Conservation (phyloP, 257 asterid genomes). For the Paulownia fortunei region DNA sequence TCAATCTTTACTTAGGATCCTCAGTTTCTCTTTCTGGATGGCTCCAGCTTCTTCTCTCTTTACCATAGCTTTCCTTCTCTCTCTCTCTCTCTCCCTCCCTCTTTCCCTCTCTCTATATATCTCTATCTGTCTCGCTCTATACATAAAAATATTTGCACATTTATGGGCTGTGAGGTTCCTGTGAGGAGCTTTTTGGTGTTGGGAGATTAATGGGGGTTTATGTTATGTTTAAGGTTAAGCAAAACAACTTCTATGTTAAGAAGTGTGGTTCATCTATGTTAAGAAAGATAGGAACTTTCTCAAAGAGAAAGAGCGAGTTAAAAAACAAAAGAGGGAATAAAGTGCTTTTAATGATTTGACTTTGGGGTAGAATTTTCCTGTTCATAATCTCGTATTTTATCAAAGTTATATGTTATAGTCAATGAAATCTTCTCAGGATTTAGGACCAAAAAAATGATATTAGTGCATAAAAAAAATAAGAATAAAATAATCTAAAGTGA, state of each 20-base stretch:
- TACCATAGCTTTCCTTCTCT: neutral
- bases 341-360: slow-evolving; percentile 40
- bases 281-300: slow-evolving; percentile 33
- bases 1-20: slow-evolving; percentile 21
- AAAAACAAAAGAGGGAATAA: slow-evolving; percentile 33
- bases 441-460: too few species aligned
- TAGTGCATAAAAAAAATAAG: too few species aligned
- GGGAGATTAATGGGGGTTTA: slow-evolving; percentile 15
- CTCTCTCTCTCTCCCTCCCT: neutral
- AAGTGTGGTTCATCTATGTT: slow-evolving; percentile 24
- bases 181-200: neutral
- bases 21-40: neutral
- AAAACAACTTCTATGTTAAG: slow-evolving; percentile 19
- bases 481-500: too few species aligned
- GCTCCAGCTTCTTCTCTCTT: slow-evolving; percentile 5
- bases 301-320: slow-evolving; percentile 25
- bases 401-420: too few species aligned
- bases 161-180: slow-evolving; percentile 27
- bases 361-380: slow-evolving; percentile 21
- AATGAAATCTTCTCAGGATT: too few species aligned
- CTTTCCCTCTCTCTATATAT: neutral
- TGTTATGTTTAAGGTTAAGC: slow-evolving; percentile 6
- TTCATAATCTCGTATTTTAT: too few species aligned
- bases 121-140: too few species aligned
- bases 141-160: neutral